Percentiles rank a stretch among this genome's conserved stretches.
Evolutionary conservation across 2,329 filamentous ascomycete genomes (phyloP).

Genomic region (Sarocladiaceae sp.): DNA sequence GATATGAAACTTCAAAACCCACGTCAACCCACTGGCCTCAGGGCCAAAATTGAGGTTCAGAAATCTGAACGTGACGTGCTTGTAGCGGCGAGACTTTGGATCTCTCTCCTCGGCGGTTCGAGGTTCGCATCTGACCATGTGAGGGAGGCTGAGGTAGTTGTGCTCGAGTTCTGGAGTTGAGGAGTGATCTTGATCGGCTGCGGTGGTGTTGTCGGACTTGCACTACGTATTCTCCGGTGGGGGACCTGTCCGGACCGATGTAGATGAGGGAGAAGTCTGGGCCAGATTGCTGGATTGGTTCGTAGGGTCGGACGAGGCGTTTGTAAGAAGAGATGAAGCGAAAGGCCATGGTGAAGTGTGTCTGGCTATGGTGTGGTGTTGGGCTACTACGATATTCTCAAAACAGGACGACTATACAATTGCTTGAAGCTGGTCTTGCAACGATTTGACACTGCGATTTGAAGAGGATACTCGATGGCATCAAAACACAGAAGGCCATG

Average conservation of each 20-base stretch:
- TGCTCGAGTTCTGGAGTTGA: neutral
- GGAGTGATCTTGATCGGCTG: neutral
- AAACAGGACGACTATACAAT: no score
- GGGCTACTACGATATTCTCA: no score
- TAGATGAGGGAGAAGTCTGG: slow-evolving; percentile 1
- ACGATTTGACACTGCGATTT: no score
- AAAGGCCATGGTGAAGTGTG: neutral
- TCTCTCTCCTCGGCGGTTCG: neutral
- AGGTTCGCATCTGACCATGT: neutral
- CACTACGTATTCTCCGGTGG: neutral
- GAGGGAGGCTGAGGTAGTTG: neutral
- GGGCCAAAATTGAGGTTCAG: neutral
- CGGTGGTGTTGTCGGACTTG: neutral
- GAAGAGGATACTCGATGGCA: neutral
- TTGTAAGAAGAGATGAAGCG: neutral
- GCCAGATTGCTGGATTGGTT: neutral
- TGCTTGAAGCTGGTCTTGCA: no score
- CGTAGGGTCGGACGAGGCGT: neutral
- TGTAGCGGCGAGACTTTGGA: neutral
- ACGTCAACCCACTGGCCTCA: neutral
- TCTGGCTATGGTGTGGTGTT: no score
- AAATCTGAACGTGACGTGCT: neutral
- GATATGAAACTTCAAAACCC: neutral
- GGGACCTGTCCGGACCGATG: neutral
- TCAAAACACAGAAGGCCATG: no score